Percentiles rank a stretch among this genome's conserved stretches.
phyloP scores from a whole-genome alignment of 129 eudicot genomes.

The Chrysanthemum lavandulifolium region DNA sequence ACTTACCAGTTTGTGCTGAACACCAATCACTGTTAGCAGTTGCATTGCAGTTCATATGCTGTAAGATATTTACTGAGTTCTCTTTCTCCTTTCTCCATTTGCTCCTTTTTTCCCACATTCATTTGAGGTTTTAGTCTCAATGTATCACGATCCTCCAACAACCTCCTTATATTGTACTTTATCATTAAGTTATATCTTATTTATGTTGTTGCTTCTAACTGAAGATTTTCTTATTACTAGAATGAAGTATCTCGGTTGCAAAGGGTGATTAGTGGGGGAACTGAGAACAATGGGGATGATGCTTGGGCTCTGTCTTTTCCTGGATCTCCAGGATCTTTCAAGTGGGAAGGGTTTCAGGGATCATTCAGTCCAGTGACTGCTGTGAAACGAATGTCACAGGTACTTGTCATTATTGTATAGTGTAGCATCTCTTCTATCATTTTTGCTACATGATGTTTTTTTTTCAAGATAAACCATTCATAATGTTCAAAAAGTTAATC shows the following conservation, averaged over 20 bases:
- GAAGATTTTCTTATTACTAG: conserved; percentile 39
- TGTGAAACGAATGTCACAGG: conserved; percentile 71
- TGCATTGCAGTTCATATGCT: too few species aligned
- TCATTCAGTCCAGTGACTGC: conserved; percentile 71
- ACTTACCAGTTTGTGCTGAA: too few species aligned
- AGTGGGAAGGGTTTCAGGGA: conserved; percentile 82
- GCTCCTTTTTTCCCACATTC: too few species aligned
- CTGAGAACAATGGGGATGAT: conserved; percentile 58
- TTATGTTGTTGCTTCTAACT: conserved; percentile 8
- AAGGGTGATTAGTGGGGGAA: conserved; percentile 67
- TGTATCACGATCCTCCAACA: too few species aligned
- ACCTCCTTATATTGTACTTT: too few species aligned
- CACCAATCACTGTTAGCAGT: too few species aligned
- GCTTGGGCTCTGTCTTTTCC: conserved; percentile 50
- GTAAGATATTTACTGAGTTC: too few species aligned
- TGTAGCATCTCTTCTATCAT: conserved; percentile 1
- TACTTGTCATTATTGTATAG: conserved; percentile 13
- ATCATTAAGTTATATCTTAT: background rate
- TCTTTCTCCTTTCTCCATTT: too few species aligned
- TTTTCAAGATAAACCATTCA: background rate
- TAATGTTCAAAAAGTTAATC: background rate
- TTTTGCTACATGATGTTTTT: background rate
- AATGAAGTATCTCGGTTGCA: conserved; percentile 87
- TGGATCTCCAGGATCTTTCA: conserved; percentile 86
- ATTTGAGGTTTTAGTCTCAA: too few species aligned